A percentile compares a stretch with the other conserved stretches of the same genome.
These are phyloP conservation scores for Danielozyma ontarioensis DNA, from an alignment of 805 yeast genomes.

Conservation along the genomic window DNA sequence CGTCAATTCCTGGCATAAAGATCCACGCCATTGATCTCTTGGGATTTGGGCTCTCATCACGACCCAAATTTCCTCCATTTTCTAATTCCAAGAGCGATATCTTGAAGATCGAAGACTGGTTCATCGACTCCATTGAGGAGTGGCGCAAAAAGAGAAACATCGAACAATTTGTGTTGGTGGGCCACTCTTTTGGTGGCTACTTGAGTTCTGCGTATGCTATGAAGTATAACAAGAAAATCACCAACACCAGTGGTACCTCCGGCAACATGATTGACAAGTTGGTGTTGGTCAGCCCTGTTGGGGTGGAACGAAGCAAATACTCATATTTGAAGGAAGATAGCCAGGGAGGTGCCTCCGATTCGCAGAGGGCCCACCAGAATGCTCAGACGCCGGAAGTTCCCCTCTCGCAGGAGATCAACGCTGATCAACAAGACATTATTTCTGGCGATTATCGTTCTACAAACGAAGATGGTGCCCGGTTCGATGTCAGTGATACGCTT, in stretches of 20 bases:
- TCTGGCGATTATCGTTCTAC: conserved; percentile 9
- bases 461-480: neutral
- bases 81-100: conserved; percentile 28
- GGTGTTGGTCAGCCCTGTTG: conserved; percentile 39
- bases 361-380: conserved; percentile 11
- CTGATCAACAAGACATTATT: conserved; percentile 24
- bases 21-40: conserved; percentile 68
- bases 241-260: conserved; percentile 13
- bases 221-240: conserved; percentile 29
- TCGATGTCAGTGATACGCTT: conserved; percentile 7
- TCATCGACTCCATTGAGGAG: conserved; percentile 37
- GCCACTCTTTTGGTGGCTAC: conserved; percentile 44
- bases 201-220: conserved; percentile 38
- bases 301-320: conserved; percentile 31
- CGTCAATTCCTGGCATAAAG: conserved; percentile 47
- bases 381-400: conserved; percentile 6
- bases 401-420: conserved; percentile 12
- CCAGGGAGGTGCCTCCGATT: conserved; percentile 6
- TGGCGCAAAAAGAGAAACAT: conserved; percentile 37
- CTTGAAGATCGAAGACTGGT: conserved; percentile 37
- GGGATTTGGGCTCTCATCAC: conserved; percentile 66
- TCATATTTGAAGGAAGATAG: conserved; percentile 21
- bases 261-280: conserved; percentile 29
- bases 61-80: conserved; percentile 42
- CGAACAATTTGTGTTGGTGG: conserved; percentile 31